Conservation (phyloP, 2,329 filamentous ascomycete species). For the Exophiala lecanii-corni region DNA sequence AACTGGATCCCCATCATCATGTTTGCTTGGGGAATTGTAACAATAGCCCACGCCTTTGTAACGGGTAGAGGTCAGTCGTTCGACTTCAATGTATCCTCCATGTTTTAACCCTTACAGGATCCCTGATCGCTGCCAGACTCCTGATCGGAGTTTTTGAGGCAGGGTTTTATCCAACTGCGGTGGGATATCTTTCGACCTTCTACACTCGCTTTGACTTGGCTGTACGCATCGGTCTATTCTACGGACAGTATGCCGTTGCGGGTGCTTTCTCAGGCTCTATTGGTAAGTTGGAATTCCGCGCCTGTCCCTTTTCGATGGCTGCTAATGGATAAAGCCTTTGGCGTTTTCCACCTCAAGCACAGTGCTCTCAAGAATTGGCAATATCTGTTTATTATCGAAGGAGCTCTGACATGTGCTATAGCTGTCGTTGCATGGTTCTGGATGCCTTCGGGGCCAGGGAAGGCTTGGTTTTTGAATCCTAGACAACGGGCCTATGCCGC, state of each 20-base stretch:
- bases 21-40: slow-evolving; percentile 48
- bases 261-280: slow-evolving; percentile 42
- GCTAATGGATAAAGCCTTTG: slow-evolving; percentile 36
- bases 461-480: slow-evolving; percentile 38
- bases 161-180: slow-evolving; percentile 44
- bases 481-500: slow-evolving; percentile 41
- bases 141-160: slow-evolving; percentile 33
- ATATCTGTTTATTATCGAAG: slow-evolving; percentile 49
- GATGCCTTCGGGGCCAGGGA: slow-evolving; percentile 43
- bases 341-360: slow-evolving; percentile 45
- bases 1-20: slow-evolving; percentile 56
- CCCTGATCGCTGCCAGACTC: slow-evolving; percentile 26
- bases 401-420: slow-evolving; percentile 43
- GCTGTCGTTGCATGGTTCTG: slow-evolving; percentile 49
- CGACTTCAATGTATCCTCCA: no score
- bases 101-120: slow-evolving; percentile 1
- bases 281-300: no score
- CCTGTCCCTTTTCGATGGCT: no score
- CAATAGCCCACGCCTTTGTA: slow-evolving; percentile 46
- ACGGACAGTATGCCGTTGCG: slow-evolving; percentile 33
- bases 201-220: slow-evolving; percentile 44
- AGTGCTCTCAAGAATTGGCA: slow-evolving; percentile 39
- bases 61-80: slow-evolving; percentile 45
- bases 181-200: slow-evolving; percentile 52
- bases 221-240: slow-evolving; percentile 31